Conservation (phyloP, 1,139 yeast species). For the Scheffersomyces lignicola region DNA sequence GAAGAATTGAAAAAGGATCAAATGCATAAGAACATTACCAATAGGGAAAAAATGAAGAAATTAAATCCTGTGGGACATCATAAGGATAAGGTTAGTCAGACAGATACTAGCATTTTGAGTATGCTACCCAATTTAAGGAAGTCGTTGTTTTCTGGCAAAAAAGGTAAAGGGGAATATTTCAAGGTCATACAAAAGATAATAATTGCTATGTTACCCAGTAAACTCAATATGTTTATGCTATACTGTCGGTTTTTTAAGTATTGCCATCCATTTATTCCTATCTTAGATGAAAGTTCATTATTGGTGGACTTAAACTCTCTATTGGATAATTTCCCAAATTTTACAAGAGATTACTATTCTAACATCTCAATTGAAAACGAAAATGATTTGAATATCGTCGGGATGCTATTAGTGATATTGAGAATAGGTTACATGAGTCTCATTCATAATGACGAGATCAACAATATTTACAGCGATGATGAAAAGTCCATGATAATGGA, state of each 20-base stretch:
- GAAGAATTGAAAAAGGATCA: conserved; percentile 9
- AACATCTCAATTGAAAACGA: conserved; percentile 29
- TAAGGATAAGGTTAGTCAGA: neutral
- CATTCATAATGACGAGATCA: conserved; percentile 34
- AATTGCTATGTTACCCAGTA: conserved; percentile 32
- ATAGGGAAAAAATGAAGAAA: conserved; percentile 14
- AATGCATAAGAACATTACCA: conserved; percentile 14
- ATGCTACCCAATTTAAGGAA: conserved; percentile 15
- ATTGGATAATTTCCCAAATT: conserved; percentile 28
- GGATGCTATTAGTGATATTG: conserved; percentile 31
- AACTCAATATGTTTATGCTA: conserved; percentile 27
- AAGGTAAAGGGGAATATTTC: conserved; percentile 26
- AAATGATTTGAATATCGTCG: conserved; percentile 32
- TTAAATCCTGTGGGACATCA: too few species aligned
- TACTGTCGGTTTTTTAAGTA: conserved; percentile 39
- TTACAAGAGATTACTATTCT: conserved; percentile 19
- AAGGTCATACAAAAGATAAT: conserved; percentile 29
- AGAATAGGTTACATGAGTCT: conserved; percentile 43
- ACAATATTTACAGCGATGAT: conserved; percentile 27
- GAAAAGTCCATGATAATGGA: conserved; percentile 31
- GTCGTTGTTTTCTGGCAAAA: conserved; percentile 17
- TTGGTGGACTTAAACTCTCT: conserved; percentile 26
- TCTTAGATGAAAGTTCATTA: conserved; percentile 32
- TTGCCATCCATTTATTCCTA: conserved; percentile 41
- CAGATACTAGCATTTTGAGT: conserved; percentile 7